Base-by-base conservation (phyloP, 2,329 filamentous ascomycete genomes). In the Penicillium sp. region DNA sequence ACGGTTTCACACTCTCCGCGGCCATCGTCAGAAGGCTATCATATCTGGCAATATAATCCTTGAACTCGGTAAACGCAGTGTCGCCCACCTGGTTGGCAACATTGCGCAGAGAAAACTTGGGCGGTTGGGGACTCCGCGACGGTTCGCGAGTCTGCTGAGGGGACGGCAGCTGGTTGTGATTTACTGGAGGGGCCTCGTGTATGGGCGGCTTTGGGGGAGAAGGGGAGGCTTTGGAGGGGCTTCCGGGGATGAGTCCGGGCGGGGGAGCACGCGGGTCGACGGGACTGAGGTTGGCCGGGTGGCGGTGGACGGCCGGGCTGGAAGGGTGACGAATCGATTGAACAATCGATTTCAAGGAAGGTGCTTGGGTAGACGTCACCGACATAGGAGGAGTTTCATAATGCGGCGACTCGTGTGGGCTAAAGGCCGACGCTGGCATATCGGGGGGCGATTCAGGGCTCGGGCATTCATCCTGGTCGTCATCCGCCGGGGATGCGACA, bases 11-110 rank as follows among this genome's bases (percentile, higher is more conserved):
- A 28, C 87, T 83, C 70, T 96, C 90, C 0, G 91, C 87, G 53
- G 92, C 90, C 39, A 93, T 74, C 33, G 86, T 81, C 68, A 96
- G 95, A 2, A 94, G 80, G 60, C 88, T 86, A 57, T 85, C 87
- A 63, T 94, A 83, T 67, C 92, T 89, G 18, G 82, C 83, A 3
- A 90, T 89, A 23, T 91, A 87, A 5, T 77, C 70, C 3, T 85
- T 83, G 68, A 96, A 96, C 11, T 87, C 83, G 7, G 81, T 75
- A 46, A 92, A 80, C 0, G 91, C 87, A 51, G 87, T 85, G 46
- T 89, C 86, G 2, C 78, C 77, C n/a, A 82, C 76, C 4, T 81
- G 74, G 51, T 68, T 72, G 16, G 75, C 73, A 47, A 72, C 56
- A 7, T 67, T 66, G 8, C 70, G 72, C 43, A 76, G 59, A 26